Evolutionary conservation across 2,329 filamentous ascomycete genomes (phyloP).

Genomic region (Lithohypha guttulata): DNA sequence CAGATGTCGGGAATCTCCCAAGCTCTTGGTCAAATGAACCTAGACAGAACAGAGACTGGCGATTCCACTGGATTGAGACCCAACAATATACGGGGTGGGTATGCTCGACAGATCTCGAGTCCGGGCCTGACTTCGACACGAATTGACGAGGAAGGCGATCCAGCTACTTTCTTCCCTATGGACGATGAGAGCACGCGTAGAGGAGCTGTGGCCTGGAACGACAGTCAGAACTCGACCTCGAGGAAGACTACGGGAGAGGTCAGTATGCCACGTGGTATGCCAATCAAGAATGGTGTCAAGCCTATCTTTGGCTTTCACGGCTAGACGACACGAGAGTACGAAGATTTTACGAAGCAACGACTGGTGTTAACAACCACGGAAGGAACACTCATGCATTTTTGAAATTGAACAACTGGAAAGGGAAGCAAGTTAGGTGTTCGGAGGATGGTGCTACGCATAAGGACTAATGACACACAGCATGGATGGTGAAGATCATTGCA

Average conservation of each 20-base stretch:
- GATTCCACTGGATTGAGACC: conserved; percentile 20
- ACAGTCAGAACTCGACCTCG: conserved; percentile 1
- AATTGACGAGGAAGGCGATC: conserved; percentile 38
- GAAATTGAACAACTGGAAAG: too few relatives aligned
- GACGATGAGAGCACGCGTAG: conserved; percentile 34
- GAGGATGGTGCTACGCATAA: too few relatives aligned
- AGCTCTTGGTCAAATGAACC: conserved; percentile 26
- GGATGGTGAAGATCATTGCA: too few relatives aligned
- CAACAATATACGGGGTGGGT: conserved; percentile 12
- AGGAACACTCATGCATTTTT: too few relatives aligned
- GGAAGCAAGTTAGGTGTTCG: too few relatives aligned
- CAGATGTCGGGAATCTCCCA: conserved; percentile 22
- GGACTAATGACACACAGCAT: too few relatives aligned
- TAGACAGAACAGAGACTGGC: conserved; percentile 31
- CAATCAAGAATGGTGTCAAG: neutral
- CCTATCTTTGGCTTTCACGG: conserved; percentile 7
- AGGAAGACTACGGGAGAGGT: neutral
- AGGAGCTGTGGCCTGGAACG: neutral
- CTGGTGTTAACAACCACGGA: too few relatives aligned
- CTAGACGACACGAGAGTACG: too few relatives aligned
- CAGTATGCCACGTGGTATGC: neutral
- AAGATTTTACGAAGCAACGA: too few relatives aligned
- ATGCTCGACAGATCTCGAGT: conserved; percentile 34
- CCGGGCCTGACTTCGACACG: conserved; percentile 36
- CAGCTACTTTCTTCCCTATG: conserved; percentile 41